phyloP scores from a whole-genome alignment of 2,329 filamentous ascomycete species.

The Beauveria sp. region DNA sequence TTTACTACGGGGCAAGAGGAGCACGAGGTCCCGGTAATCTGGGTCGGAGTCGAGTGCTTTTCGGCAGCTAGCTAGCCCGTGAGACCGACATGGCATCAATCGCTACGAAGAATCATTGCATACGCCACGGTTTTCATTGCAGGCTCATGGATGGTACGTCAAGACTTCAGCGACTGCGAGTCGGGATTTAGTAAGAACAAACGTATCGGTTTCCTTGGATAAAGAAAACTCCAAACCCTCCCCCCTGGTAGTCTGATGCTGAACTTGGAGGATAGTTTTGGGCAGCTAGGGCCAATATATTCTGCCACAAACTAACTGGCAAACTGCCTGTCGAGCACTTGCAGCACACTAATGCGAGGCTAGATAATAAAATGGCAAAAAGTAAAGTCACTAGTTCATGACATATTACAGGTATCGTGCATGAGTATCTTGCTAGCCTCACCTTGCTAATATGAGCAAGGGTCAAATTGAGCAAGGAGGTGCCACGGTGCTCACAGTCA shows the following conservation, averaged over 20 bases:
- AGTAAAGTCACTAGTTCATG: not conserved
- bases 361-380: not conserved
- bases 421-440: not conserved
- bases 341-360: slow-evolving; percentile 9
- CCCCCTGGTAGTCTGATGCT: not conserved
- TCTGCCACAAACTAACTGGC: not conserved
- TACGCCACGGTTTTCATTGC: not conserved
- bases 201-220: not conserved
- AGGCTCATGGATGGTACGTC: no score
- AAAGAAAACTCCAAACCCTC: no score
- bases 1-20: not conserved
- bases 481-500: no score
- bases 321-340: not conserved
- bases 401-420: not conserved
- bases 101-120: not conserved
- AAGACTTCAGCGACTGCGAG: no score
- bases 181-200: not conserved
- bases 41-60: not conserved
- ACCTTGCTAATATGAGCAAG: not conserved
- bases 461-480: not conserved
- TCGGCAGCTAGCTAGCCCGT: not conserved
- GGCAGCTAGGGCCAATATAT: no score
- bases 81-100: not conserved
- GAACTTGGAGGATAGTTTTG: not conserved
- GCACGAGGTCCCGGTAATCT: slow-evolving; percentile 7